Evolutionary conservation across 1,284 basidiomycete genomes (phyloP), one percentile per base, ranked within the genome.

Genomic region (Ceratobasidium sp.): DNA sequence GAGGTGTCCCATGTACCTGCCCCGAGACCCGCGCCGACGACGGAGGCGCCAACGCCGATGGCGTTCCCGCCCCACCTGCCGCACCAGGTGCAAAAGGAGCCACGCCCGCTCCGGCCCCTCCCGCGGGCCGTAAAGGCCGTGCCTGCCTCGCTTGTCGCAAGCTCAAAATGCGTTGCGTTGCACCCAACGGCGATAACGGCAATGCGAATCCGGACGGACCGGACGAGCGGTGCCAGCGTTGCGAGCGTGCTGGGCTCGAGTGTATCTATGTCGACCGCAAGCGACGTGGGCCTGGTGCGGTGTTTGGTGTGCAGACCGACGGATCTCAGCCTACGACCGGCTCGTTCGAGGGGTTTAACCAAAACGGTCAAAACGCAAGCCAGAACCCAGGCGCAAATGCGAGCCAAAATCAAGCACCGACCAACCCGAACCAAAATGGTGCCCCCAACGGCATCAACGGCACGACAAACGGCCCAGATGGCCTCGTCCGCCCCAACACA

Each of bases 81-180:
- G 77, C 77, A n/a, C 79, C 79, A 0, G 67, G 20, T 23, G 42
- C 59, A 1, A 61, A 57, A 17, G 59, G 57, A 26, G 57, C 70
- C 44, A 64, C 70, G 1, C 70, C 70, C 28, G 70, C 66, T 3
- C 75, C 79, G 7, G 67, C 79, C n/a, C 66, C 78, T 9, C 80
- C 79, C 33, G 73, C 77, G 48, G 79, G 80, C n/a, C 79, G 80
- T 23, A 74, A 75, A 71, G 70, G 78, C 38, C 57, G 78, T 44
- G 75, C 79, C 1, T 81, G 80, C 66, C 61, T 78, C 23, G 67
- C 67, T 6, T 70, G 77, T 68, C 48, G 61, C 7, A 65, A 78
- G 28, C 77, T 69, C 67, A 78, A 68, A 38, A 65, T 70, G 73
- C 73, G 73, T 1, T 65, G 73, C 28, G 73, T 75, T n/a, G 73